phyloP scores from a whole-genome alignment of 108 stramenopile species.

The Stephanodiscus triporus region DNA sequence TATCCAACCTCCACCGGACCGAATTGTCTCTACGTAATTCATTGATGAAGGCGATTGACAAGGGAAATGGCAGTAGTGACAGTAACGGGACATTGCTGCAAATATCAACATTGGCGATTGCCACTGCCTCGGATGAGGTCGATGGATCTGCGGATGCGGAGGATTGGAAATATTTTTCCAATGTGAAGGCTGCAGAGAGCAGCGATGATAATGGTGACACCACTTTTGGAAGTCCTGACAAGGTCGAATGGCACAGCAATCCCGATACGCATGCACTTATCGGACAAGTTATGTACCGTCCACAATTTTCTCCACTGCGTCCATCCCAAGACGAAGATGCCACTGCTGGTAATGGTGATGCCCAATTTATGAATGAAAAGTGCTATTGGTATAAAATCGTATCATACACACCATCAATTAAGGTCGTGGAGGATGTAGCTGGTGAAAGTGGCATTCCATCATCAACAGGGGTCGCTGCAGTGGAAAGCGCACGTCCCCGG shows the following conservation, averaged over 20 bases:
- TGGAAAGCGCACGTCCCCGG: not conserved
- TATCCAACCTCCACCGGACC: conserved; percentile 62
- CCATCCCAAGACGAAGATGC: conserved; percentile 11
- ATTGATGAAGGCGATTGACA: conserved; percentile 55
- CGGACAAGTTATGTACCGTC: conserved; percentile 7
- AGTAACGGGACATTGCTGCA: conserved; percentile 29
- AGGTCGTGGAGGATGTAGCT: conserved; percentile 44
- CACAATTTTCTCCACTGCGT: conserved; percentile 19
- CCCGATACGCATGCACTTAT: not conserved
- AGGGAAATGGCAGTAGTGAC: conserved; percentile 34
- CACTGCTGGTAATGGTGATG: not conserved
- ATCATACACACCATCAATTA: conserved; percentile 59
- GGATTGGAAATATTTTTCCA: conserved; percentile 62
- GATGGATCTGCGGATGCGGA: conserved; percentile 59
- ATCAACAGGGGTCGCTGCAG: not conserved
- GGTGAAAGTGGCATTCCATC: conserved; percentile 13
- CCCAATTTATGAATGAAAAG: conserved; percentile 15
- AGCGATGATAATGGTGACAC: not conserved
- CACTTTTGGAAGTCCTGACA: not conserved
- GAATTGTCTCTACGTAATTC: conserved; percentile 64
- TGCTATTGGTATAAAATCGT: conserved; percentile 73
- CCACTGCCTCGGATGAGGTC: conserved; percentile 80
- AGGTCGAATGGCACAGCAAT: not conserved
- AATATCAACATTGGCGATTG: conserved; percentile 57
- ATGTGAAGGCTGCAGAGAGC: conserved; percentile 6